Percentiles rank a stretch among this genome's conserved stretches.
phyloP scores from a whole-genome alignment of 106 monocot genomes.

The Platanthera guangdongensis region DNA sequence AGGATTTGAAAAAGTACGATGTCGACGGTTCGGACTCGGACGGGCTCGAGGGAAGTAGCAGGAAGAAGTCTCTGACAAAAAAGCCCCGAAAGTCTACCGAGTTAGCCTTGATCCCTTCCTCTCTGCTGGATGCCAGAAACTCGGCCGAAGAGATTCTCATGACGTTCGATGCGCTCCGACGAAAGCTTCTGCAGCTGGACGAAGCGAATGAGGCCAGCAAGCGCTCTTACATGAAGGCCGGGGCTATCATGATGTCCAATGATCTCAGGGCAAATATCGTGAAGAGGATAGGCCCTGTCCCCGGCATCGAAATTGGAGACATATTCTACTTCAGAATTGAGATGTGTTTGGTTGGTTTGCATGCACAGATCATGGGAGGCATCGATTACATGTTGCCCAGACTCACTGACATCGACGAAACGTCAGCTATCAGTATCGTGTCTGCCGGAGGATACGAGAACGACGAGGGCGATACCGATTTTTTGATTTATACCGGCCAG shows the following conservation, averaged over 20 bases:
- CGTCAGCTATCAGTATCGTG: slow-evolving; percentile 63
- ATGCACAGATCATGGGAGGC: slow-evolving; percentile 55
- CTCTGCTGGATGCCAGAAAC: slow-evolving; percentile 39
- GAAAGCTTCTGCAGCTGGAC: slow-evolving; percentile 59
- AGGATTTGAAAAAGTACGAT: slow-evolving; percentile 7
- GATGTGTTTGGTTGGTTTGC: slow-evolving; percentile 65
- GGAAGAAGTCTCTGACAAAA: slow-evolving; percentile 14
- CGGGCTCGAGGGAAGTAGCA: not conserved
- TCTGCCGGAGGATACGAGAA: slow-evolving; percentile 78
- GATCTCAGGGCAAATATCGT: slow-evolving; percentile 39
- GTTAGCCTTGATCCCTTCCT: slow-evolving; percentile 31
- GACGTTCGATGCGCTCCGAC: slow-evolving; percentile 67
- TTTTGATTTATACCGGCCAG: slow-evolving; percentile 60
- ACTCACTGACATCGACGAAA: slow-evolving; percentile 30
- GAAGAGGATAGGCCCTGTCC: slow-evolving; percentile 52
- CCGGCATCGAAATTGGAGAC: slow-evolving; percentile 69
- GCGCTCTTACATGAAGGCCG: slow-evolving; percentile 48
- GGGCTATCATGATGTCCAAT: slow-evolving; percentile 39
- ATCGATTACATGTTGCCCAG: slow-evolving; percentile 58
- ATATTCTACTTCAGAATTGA: slow-evolving; percentile 79
- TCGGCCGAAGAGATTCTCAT: slow-evolving; percentile 53
- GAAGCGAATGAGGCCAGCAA: slow-evolving; percentile 29
- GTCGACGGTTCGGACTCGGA: slow-evolving; percentile 10
- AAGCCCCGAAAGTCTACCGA: slow-evolving; percentile 11
- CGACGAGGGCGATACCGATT: slow-evolving; percentile 37